These are phyloP conservation scores for Striga asiatica DNA, from an alignment of 257 asterid species.

Conservation along the genomic window DNA sequence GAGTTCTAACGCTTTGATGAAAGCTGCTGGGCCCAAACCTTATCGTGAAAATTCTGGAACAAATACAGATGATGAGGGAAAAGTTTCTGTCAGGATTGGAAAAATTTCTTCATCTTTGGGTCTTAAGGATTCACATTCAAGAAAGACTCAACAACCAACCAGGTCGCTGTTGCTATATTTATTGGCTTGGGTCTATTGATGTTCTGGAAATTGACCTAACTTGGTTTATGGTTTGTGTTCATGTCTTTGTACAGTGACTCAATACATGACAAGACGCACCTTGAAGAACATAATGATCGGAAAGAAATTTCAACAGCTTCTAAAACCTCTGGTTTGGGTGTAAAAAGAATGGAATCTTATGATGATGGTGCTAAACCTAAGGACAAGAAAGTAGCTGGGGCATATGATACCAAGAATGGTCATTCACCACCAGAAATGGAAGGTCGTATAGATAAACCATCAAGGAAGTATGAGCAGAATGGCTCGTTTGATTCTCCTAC, in stretches of 20 bases:
- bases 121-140: too few species aligned
- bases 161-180: slow-evolving; percentile 30
- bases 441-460: neutral
- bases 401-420: slow-evolving; percentile 26
- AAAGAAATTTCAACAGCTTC: slow-evolving; percentile 20
- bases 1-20: slow-evolving; percentile 27
- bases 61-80: slow-evolving; percentile 28
- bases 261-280: slow-evolving; percentile 21
- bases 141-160: slow-evolving; percentile 25
- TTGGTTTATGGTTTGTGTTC: slow-evolving; percentile 8
- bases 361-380: slow-evolving; percentile 24
- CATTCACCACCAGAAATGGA: slow-evolving; percentile 20
- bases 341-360: slow-evolving; percentile 33
- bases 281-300: slow-evolving; percentile 17
- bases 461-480: slow-evolving; percentile 30
- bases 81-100: slow-evolving; percentile 31
- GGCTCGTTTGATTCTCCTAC: slow-evolving; percentile 36
- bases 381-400: slow-evolving; percentile 25
- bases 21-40: slow-evolving; percentile 28
- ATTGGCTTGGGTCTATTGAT: slow-evolving; percentile 7
- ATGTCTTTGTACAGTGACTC: slow-evolving; percentile 32
- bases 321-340: slow-evolving; percentile 3
- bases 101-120: neutral
- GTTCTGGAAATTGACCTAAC: slow-evolving; percentile 7
- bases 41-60: slow-evolving; percentile 33